These are phyloP conservation scores for Comarum palustre DNA, from an alignment of 306 rosid species.

Conservation along the genomic window DNA sequence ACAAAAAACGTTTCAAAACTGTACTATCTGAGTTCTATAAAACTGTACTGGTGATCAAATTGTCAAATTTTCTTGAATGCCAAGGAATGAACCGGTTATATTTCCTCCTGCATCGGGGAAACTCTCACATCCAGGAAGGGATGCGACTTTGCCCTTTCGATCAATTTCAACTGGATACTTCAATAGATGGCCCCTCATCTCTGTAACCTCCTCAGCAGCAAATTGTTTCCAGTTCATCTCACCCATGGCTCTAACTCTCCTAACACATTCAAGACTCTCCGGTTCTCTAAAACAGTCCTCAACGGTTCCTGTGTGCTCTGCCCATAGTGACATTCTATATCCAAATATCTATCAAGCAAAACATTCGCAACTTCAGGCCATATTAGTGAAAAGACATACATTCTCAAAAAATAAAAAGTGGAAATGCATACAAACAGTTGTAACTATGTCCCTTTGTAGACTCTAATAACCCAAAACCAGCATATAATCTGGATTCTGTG, in stretches of 20 bases:
- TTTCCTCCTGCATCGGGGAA: conserved; percentile 95
- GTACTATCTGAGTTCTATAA: not conserved
- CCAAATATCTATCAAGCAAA: conserved; percentile 59
- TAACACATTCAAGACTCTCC: conserved; percentile 79
- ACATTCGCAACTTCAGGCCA: conserved; percentile 14
- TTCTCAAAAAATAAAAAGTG: too few species aligned
- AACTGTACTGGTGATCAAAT: conserved; percentile 39
- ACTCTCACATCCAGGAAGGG: conserved; percentile 70
- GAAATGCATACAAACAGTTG: not conserved
- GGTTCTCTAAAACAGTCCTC: conserved; percentile 77
- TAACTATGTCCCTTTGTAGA: not conserved
- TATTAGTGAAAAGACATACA: not conserved
- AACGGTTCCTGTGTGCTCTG: conserved; percentile 67
- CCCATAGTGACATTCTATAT: conserved; percentile 96
- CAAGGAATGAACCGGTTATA: conserved; percentile 81
- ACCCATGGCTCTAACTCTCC: conserved; percentile 61
- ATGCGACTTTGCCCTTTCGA: conserved; percentile 64
- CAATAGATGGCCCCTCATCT: conserved; percentile 78
- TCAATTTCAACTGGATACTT: conserved; percentile 88
- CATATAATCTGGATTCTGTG: not conserved
- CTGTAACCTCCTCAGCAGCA: conserved; percentile 61
- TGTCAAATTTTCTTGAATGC: conserved; percentile 85
- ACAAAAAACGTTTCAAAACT: not conserved
- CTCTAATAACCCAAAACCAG: not conserved
- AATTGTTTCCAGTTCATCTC: conserved; percentile 82